Conservation (phyloP, 768 basidiomycete species). For the Rhizopogon vesiculosus region DNA sequence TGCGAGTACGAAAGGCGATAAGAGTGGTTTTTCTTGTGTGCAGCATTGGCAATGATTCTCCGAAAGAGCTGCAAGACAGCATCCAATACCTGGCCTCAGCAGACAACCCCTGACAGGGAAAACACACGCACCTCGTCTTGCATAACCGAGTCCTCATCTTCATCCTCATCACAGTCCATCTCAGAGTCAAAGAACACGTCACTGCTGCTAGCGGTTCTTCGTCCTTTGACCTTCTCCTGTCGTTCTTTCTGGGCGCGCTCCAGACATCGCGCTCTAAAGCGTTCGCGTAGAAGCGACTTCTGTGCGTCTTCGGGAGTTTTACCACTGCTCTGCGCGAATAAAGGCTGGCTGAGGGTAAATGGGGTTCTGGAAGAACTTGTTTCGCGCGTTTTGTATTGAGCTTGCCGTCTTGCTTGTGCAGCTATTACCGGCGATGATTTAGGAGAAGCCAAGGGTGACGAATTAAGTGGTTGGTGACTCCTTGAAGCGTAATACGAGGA, state of each 20-base stretch:
- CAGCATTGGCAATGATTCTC: slow-evolving; percentile 56
- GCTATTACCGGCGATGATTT: slow-evolving; percentile 42
- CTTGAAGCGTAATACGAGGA: slow-evolving; percentile 24
- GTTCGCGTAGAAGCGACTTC: slow-evolving; percentile 52
- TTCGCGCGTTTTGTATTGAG: slow-evolving; percentile 48
- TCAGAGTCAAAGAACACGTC: slow-evolving; percentile 42
- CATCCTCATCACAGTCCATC: slow-evolving; percentile 51
- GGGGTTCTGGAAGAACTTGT: slow-evolving; percentile 21
- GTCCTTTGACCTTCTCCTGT: slow-evolving; percentile 29
- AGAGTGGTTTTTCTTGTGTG: slow-evolving; percentile 42
- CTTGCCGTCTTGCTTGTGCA: slow-evolving; percentile 44
- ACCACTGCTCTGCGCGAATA: slow-evolving; percentile 7
- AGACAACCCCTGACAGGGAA: slow-evolving; percentile 3
- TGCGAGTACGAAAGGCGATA: slow-evolving; percentile 60
- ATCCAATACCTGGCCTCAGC: slow-evolving; percentile 1
- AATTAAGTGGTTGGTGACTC: slow-evolving; percentile 34
- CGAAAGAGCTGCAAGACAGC: slow-evolving; percentile 50
- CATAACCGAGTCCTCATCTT: slow-evolving; percentile 55
- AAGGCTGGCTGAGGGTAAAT: slow-evolving; percentile 7
- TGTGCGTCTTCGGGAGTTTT: slow-evolving; percentile 39
- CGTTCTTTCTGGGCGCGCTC: slow-evolving; percentile 58
- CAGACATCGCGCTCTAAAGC: slow-evolving; percentile 56
- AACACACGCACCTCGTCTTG: slow-evolving; percentile 50
- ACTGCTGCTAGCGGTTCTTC: slow-evolving; percentile 36
- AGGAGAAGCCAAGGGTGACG: slow-evolving; percentile 51